Conservation (phyloP, 106 monocot species). For the Dioscorea zingiberensis region DNA sequence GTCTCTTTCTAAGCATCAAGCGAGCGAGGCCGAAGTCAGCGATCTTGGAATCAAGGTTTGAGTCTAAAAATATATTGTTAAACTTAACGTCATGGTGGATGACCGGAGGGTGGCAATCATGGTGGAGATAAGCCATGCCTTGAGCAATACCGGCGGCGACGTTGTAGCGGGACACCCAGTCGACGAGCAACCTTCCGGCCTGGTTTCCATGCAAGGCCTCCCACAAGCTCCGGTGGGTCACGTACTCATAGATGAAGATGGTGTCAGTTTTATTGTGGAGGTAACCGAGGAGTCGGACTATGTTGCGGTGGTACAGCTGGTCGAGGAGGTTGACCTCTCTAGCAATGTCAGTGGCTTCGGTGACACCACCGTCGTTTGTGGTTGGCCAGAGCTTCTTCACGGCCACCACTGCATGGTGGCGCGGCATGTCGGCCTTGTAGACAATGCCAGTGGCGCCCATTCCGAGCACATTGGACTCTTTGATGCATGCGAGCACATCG, state of each 20-base stretch:
- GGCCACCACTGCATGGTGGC: conserved; percentile 50
- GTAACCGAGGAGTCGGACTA: conserved; percentile 71
- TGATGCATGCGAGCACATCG: conserved; percentile 73
- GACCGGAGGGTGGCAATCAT: conserved; percentile 78
- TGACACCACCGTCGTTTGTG: neutral
- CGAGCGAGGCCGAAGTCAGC: conserved; percentile 84
- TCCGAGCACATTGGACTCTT: conserved; percentile 74
- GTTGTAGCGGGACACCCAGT: conserved; percentile 83
- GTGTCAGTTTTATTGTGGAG: conserved; percentile 65
- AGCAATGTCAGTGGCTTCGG: conserved; percentile 17
- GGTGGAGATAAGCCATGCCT: conserved; percentile 87
- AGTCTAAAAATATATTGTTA: conserved; percentile 70
- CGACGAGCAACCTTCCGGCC: conserved; percentile 37
- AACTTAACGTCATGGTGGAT: conserved; percentile 90
- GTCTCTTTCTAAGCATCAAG: conserved; percentile 60
- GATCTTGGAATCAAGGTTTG: conserved; percentile 60
- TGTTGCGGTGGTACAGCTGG: conserved; percentile 71
- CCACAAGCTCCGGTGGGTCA: conserved; percentile 83
- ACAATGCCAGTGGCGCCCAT: conserved; percentile 90
- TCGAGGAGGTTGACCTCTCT: conserved; percentile 60
- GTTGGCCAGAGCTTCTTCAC: conserved; percentile 58
- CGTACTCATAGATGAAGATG: conserved; percentile 84
- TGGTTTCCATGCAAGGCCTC: conserved; percentile 63
- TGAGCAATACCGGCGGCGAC: conserved; percentile 72
- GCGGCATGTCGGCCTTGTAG: conserved; percentile 72